Evolutionary conservation across 2,329 filamentous ascomycete genomes (phyloP).

Genomic region (Epichloe gansuensis): DNA sequence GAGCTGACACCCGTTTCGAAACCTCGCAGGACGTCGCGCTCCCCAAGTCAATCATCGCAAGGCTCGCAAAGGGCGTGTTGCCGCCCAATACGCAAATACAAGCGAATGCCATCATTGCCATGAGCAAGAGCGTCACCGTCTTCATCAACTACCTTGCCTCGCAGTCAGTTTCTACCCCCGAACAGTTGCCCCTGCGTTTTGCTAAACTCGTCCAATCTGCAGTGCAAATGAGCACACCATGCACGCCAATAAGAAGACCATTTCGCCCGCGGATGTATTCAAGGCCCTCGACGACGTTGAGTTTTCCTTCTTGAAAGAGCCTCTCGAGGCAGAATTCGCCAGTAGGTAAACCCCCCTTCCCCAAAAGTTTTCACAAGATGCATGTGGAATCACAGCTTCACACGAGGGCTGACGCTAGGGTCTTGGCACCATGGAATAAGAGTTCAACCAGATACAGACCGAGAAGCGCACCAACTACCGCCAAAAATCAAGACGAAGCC

Average conservation of each 20-base stretch:
- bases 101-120: conserved; percentile 65
- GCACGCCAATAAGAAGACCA: conserved; percentile 61
- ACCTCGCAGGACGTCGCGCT: conserved; percentile 55
- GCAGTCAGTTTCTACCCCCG: conserved; percentile 35
- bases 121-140: conserved; percentile 72
- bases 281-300: conserved; percentile 67
- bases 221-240: conserved; percentile 65
- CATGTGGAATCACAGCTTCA: no score
- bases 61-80: conserved; percentile 67
- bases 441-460: conserved; percentile 61
- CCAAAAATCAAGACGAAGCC: conserved; percentile 54
- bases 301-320: conserved; percentile 56
- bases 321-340: conserved; percentile 63
- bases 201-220: background rate
- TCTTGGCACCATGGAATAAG: conserved; percentile 21
- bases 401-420: no score
- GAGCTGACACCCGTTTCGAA: no score
- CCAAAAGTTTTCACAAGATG: no score
- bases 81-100: conserved; percentile 75
- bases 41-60: conserved; percentile 70
- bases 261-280: conserved; percentile 64
- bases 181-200: no score
- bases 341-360: conserved; percentile 36
- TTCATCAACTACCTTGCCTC: conserved; percentile 72
- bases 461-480: conserved; percentile 65